Percentiles rank a stretch among this genome's conserved stretches.
phyloP scores from a whole-genome alignment of 352 stramenopile species.

The Globisporangium cylindrosporum region DNA sequence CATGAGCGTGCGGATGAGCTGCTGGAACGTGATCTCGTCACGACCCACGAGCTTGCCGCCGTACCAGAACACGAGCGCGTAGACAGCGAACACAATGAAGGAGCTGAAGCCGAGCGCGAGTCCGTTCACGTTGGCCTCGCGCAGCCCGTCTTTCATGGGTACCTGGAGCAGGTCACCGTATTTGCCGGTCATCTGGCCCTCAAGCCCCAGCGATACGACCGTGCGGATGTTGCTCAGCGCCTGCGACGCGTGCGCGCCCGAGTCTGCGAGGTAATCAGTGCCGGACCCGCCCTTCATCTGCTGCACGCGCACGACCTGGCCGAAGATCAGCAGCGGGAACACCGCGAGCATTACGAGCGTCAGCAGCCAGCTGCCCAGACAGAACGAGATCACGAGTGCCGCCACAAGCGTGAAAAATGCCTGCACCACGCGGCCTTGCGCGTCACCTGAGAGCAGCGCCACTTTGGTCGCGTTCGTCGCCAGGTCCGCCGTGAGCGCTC shows the following conservation, averaged over 20 bases:
- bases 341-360: conserved; percentile 19
- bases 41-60: conserved; percentile 39
- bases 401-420: conserved; percentile 35
- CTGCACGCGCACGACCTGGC: conserved; percentile 26
- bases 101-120: conserved; percentile 65
- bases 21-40: conserved; percentile 35
- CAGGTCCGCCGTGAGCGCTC: conserved; percentile 50
- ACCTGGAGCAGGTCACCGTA: conserved; percentile 27
- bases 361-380: conserved; percentile 17
- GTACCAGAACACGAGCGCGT: conserved; percentile 60
- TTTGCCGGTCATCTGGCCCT: conserved; percentile 26
- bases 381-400: conserved; percentile 16
- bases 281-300: conserved; percentile 19
- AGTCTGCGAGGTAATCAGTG: conserved; percentile 29
- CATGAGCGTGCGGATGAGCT: conserved; percentile 49
- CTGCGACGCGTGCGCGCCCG: conserved; percentile 39
- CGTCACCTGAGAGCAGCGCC: conserved; percentile 33
- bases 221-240: conserved; percentile 43
- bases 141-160: conserved; percentile 18
- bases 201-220: conserved; percentile 35
- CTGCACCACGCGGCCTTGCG: conserved; percentile 46
- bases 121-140: conserved; percentile 31
- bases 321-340: conserved; percentile 22
- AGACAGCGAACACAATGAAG: conserved; percentile 34
- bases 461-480: conserved; percentile 49